These are phyloP conservation scores for Nothophaeocryptopus gaeumannii DNA, from an alignment of 2,329 filamentous ascomycete genomes.

Conservation along the genomic window DNA sequence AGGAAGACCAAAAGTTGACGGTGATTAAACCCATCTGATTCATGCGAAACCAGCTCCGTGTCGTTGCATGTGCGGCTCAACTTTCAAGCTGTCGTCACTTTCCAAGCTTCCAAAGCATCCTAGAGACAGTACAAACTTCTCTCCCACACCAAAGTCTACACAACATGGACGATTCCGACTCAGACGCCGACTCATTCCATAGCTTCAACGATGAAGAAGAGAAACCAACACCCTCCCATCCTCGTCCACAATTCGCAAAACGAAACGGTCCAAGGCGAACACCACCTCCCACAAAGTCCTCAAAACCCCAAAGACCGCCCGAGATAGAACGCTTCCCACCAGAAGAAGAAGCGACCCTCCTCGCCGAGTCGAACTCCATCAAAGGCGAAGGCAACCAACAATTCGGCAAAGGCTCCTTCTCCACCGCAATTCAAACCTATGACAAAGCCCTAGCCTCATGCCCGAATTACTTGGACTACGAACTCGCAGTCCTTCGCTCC, in stretches of 20 bases:
- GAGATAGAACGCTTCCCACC: constrained; percentile 37
- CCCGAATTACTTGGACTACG: constrained; percentile 82
- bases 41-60: neutral
- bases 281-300: constrained; percentile 4
- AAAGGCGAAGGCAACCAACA: constrained; percentile 76
- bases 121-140: constrained; percentile 6
- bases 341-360: constrained; percentile 54
- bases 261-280: constrained; percentile 5
- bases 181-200: constrained; percentile 32
- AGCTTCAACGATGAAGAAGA: constrained; percentile 29
- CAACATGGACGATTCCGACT: constrained; percentile 24
- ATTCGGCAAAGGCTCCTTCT: constrained; percentile 70
- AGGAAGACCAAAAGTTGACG: neutral
- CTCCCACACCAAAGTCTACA: constrained; percentile 4
- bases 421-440: constrained; percentile 77
- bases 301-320: neutral
- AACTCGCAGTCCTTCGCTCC: constrained; percentile 79
- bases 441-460: constrained; percentile 74
- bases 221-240: constrained; percentile 3
- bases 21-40: neutral
- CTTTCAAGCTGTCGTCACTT: constrained; percentile 10
- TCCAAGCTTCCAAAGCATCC: neutral
- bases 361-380: constrained; percentile 67
- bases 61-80: constrained; percentile 4
- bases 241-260: constrained; percentile 13